Percentiles rank a stretch among this genome's conserved stretches.
Conservation (phyloP, 495 filamentous ascomycete genomes). For the Podospora conica region DNA sequence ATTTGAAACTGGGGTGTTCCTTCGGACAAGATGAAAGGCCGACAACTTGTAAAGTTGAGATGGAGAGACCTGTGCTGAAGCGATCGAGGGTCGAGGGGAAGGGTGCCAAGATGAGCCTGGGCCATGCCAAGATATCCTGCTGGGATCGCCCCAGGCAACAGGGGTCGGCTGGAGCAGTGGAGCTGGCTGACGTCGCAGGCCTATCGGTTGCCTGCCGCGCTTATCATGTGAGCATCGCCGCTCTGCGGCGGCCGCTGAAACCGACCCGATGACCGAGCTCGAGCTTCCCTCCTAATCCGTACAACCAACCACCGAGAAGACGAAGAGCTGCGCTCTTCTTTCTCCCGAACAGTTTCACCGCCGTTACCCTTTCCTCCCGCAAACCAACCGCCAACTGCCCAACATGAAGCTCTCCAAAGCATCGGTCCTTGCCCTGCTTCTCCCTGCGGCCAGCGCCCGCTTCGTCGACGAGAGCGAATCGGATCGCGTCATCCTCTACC, state of each 20-base stretch:
- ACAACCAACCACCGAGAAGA: not conserved
- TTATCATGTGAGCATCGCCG: not conserved
- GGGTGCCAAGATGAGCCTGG: not conserved
- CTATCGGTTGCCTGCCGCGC: not conserved
- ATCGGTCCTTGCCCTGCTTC: constrained; percentile 40
- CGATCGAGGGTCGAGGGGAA: no score
- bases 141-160: not conserved
- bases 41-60: no score
- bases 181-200: not conserved
- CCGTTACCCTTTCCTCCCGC: not conserved
- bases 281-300: not conserved
- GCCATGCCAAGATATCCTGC: no score
- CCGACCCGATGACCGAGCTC: not conserved
- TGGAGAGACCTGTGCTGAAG: no score
- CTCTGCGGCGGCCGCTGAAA: no score
- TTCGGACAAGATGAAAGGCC: no score
- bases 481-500: constrained; percentile 33
- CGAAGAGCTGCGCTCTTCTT: not conserved
- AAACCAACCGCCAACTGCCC: not conserved
- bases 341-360: not conserved
- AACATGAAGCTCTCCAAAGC: constrained; percentile 42
- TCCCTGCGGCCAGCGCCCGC: constrained; percentile 45
- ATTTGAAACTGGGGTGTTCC: no score
- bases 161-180: not conserved
- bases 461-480: constrained; percentile 45